Evolutionary conservation across 306 rosid genomes (phyloP), one percentile per base, ranked within the genome.

Genomic region (Luffa aegyptiaca): DNA sequence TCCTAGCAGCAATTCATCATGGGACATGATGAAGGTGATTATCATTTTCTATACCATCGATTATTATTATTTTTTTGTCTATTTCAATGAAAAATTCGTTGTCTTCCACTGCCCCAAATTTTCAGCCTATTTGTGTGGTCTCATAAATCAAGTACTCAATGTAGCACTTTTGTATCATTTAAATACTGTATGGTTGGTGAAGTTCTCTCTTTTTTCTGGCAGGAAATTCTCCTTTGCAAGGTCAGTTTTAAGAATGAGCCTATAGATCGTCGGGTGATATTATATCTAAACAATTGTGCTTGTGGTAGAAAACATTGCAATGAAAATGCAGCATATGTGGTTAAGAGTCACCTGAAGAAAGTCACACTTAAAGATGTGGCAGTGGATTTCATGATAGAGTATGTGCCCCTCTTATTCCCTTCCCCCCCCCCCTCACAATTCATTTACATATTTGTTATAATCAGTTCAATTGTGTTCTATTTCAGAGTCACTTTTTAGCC

Each of bases 1-100:
- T 77, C 93, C 97, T 37, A 93, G 87, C 84, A 95, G 99, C 89
- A 95, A 87, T 79, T 93, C 97, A 46, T 91, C 99, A n/a, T 95
- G 97, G 99, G 96, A 89, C 61, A 81, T 93, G 87, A 95, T 95
- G 99, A 95, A 95, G 99, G 99, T 93, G 80, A 48, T 58, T 79
- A 1, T 45, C 41, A 44, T 76, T 81, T 57, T 13, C 69, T 20
- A 21, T 44, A 45, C 26, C 37, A 26, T 72, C 21, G n/a, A 13
- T 3, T 14, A 71, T 14, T 45, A 26, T 45, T 66, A 39, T n/a
- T 2, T 66, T 59, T 21, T 11, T 55, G 45, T 68, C 46, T 20
- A 41, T 37, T 65, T 13, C 18, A 45, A 12, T 78, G 4, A 77
- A 35, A 11, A n/a, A 18, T 61, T 8, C 31, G 35, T 37, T 36